phyloP scores from a whole-genome alignment of 371 early-diverging fungal species.

The Mucor sp. region DNA sequence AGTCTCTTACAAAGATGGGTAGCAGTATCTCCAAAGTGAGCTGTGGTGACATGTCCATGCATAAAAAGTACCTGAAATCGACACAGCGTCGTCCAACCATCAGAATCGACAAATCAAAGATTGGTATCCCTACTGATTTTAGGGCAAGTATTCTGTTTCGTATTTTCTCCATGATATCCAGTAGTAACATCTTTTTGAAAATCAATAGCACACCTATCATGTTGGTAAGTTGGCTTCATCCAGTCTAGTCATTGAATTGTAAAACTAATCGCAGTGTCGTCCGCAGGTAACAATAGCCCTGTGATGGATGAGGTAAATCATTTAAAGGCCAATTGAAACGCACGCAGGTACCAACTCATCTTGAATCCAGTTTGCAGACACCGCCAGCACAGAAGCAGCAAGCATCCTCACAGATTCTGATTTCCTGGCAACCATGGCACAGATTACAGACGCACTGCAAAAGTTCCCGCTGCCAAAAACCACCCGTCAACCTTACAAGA shows the following conservation, averaged over 20 bases:
- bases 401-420: slow-evolving; percentile 8
- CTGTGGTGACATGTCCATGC: slow-evolving; percentile 18
- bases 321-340: background rate
- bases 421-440: slow-evolving; percentile 22
- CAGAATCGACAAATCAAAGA: slow-evolving; percentile 30
- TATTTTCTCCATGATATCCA: background rate
- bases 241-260: background rate
- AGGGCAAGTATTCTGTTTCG: slow-evolving; percentile 20
- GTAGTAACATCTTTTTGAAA: background rate
- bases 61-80: slow-evolving; percentile 15
- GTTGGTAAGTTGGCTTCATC: slow-evolving; percentile 27
- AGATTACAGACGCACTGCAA: slow-evolving; percentile 25
- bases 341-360: background rate
- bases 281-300: slow-evolving; percentile 13
- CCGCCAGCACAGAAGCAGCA: background rate
- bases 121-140: slow-evolving; percentile 39
- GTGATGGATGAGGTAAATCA: slow-evolving; percentile 14
- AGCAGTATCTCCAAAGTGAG: slow-evolving; percentile 34
- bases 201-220: slow-evolving; percentile 35
- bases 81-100: slow-evolving; percentile 15
- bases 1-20: slow-evolving; percentile 20
- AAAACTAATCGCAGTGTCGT: background rate
- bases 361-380: background rate
- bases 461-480: slow-evolving; percentile 8
- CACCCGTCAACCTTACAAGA: background rate